Conservation (phyloP, 176 grass and related monocot genomes). For the Ampelocalamus luodianensis region DNA sequence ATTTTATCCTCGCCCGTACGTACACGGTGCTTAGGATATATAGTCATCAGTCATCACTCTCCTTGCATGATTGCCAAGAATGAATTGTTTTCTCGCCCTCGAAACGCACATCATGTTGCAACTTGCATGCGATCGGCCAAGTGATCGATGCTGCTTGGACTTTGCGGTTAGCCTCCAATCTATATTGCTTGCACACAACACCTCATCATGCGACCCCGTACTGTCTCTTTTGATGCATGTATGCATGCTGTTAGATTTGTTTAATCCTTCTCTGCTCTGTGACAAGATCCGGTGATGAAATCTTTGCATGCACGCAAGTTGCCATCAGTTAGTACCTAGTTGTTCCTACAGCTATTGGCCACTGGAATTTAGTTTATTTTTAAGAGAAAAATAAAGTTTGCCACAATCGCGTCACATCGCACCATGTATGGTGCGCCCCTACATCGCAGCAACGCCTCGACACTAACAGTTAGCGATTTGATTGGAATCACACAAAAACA, state of each 20-base stretch:
- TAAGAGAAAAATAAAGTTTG: neutral
- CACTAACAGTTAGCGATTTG: constrained; percentile 28
- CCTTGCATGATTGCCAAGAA: constrained; percentile 11
- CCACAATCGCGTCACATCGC: constrained; percentile 43
- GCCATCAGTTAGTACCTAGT: neutral
- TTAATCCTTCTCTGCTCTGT: neutral
- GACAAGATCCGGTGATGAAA: constrained; percentile 33
- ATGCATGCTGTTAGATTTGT: neutral
- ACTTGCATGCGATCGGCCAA: neutral
- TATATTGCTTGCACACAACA: constrained; percentile 50
- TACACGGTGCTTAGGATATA: neutral
- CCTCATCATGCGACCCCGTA: constrained; percentile 38
- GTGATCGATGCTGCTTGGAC: constrained; percentile 34
- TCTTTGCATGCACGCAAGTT: constrained; percentile 51
- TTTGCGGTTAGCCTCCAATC: neutral
- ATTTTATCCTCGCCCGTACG: neutral
- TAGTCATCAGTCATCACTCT: neutral
- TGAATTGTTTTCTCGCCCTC: constrained; percentile 1
- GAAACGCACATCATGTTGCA: neutral
- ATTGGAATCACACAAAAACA: neutral
- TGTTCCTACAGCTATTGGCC: constrained; percentile 25
- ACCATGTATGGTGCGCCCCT: constrained; percentile 40
- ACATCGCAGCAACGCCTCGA: neutral
- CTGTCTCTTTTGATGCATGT: neutral
- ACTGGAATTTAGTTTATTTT: neutral